Percentiles rank a stretch among this genome's conserved stretches.
Evolutionary conservation across 192 early-diverging fungal genomes (phyloP).

Genomic region (Linnemannia exigua): DNA sequence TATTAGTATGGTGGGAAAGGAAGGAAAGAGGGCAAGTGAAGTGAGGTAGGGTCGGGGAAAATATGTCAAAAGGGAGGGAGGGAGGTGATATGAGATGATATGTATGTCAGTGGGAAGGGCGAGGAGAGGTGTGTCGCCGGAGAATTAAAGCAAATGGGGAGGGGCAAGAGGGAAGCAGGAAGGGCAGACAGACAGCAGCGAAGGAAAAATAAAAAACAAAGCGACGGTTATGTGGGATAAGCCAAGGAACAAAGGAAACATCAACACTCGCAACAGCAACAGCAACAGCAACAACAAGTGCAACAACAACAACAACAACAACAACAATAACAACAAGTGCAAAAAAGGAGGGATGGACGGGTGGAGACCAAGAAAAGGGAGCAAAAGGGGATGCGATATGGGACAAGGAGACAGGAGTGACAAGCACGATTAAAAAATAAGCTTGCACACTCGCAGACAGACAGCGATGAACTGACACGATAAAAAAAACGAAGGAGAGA

Average conservation of each 20-base stretch:
- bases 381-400: too few relatives aligned
- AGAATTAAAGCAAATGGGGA: constrained; percentile 32
- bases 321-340: background rate
- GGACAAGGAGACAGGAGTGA: too few relatives aligned
- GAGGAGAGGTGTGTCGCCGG: constrained; percentile 8
- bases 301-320: too few relatives aligned
- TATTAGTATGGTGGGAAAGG: background rate
- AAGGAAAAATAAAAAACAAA: constrained; percentile 1
- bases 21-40: constrained; percentile 19
- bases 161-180: background rate
- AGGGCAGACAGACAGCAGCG: background rate
- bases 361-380: too few relatives aligned
- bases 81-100: background rate
- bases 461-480: too few relatives aligned
- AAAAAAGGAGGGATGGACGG: background rate
- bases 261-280: too few relatives aligned
- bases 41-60: background rate
- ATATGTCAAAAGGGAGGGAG: background rate
- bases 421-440: too few relatives aligned
- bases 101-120: background rate
- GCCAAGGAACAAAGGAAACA: background rate
- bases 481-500: too few relatives aligned
- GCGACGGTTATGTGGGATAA: constrained; percentile 11
- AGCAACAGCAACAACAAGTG: background rate
- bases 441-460: too few relatives aligned